A percentile compares a stretch with the other conserved stretches of the same genome.
Conservation (phyloP, 768 basidiomycete species). For the Hericium rajendrae region DNA sequence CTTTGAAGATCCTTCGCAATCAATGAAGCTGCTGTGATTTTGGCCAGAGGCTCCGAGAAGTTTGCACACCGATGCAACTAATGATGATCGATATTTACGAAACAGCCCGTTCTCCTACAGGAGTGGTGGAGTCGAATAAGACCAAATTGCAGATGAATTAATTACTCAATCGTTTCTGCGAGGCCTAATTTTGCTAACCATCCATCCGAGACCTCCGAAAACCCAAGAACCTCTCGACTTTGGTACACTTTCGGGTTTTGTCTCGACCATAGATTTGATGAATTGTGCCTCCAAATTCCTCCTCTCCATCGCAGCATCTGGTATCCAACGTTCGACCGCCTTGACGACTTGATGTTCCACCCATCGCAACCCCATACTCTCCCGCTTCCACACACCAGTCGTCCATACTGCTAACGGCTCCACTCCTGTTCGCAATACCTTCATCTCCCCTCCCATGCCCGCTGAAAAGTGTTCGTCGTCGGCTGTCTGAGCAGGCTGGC, state of each 20-base stretch:
- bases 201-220: not conserved
- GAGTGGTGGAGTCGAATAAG: too few relatives aligned
- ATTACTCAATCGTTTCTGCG: not conserved
- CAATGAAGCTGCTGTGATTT: too few relatives aligned
- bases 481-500: not conserved
- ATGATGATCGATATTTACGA: too few relatives aligned
- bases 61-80: too few relatives aligned
- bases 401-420: conserved; percentile 61
- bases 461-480: not conserved
- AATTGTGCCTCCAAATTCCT: conserved; percentile 9
- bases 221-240: not conserved
- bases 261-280: conserved; percentile 7
- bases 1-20: too few relatives aligned
- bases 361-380: conserved; percentile 53
- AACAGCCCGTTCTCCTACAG: too few relatives aligned
- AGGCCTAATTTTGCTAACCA: not conserved
- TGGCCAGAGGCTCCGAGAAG: too few relatives aligned
- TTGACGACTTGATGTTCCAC: conserved; percentile 44
- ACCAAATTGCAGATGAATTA: too few relatives aligned
- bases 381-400: conserved; percentile 57
- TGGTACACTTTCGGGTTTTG: not conserved
- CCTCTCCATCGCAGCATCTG: conserved; percentile 8
- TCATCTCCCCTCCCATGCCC: conserved; percentile 5
- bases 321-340: conserved; percentile 32
- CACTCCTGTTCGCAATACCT: not conserved